phyloP scores from a whole-genome alignment of 176 grass and related monocot genomes.

The Oryza longistaminata region DNA sequence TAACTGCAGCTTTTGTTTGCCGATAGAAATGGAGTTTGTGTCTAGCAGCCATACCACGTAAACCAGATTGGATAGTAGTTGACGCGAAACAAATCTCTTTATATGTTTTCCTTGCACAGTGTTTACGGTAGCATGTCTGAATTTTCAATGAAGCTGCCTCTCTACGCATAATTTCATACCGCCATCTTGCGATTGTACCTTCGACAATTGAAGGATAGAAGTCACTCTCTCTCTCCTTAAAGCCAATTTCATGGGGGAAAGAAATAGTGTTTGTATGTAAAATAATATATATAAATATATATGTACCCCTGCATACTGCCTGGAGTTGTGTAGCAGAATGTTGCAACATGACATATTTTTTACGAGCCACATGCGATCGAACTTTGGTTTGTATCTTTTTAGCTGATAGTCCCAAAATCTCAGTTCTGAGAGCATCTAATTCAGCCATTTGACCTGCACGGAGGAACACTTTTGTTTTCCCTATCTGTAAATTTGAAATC shows the following conservation, averaged over 20 bases:
- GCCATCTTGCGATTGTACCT: conserved; percentile 71
- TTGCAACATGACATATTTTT: conserved; percentile 56
- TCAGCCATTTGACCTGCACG: conserved; percentile 98
- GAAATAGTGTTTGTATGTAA: conserved; percentile 13
- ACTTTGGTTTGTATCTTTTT: conserved; percentile 92
- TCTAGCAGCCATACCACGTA: conserved; percentile 78
- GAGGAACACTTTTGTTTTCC: conserved; percentile 94
- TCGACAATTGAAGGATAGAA: conserved; percentile 34
- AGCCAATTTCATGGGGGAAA: background rate
- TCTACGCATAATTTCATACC: conserved; percentile 66
- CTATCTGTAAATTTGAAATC: conserved; percentile 69
- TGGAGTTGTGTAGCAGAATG: conserved; percentile 62
- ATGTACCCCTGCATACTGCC: conserved; percentile 83
- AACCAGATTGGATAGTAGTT: conserved; percentile 66
- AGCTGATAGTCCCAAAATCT: conserved; percentile 72
- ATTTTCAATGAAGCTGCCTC: conserved; percentile 76
- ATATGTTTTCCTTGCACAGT: conserved; percentile 62
- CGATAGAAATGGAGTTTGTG: conserved; percentile 49
- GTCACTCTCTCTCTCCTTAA: conserved; percentile 20
- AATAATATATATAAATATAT: background rate
- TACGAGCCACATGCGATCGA: conserved; percentile 59
- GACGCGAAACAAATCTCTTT: conserved; percentile 52
- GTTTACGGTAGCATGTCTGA: conserved; percentile 65
- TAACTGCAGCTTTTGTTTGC: conserved; percentile 72
- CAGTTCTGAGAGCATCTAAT: conserved; percentile 92